Percentiles rank a stretch among this genome's conserved stretches.
Evolutionary conservation across 2,329 filamentous ascomycete genomes (phyloP).

Genomic region (Penicillium olsonii): DNA sequence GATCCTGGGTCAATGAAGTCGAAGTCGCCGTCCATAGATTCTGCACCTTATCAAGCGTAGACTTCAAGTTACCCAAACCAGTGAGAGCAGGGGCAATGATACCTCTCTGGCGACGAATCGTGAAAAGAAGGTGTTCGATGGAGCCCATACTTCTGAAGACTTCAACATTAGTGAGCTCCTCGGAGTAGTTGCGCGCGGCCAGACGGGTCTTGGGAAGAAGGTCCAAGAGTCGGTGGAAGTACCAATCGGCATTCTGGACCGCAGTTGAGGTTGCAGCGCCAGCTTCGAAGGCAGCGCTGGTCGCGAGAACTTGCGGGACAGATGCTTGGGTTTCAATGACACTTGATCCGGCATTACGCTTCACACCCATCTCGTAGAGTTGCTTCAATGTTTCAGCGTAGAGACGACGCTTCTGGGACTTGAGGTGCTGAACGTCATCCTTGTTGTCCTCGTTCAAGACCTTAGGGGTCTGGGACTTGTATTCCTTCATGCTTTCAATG

Average conservation of each 20-base stretch:
- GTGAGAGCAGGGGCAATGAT: conserved; percentile 34
- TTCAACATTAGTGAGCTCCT: conserved; percentile 81
- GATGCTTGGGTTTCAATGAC: conserved; percentile 73
- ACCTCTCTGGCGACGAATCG: conserved; percentile 43
- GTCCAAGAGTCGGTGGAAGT: conserved; percentile 78
- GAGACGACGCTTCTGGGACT: conserved; percentile 83
- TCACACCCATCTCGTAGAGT: conserved; percentile 85
- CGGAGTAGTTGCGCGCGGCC: conserved; percentile 71
- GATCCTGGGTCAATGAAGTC: conserved; percentile 25
- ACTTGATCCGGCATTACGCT: conserved; percentile 75
- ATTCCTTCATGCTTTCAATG: conserved; percentile 66
- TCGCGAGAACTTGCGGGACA: conserved; percentile 68
- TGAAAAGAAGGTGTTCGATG: conserved; percentile 78
- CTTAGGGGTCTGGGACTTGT: conserved; percentile 80
- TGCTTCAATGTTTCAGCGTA: conserved; percentile 85
- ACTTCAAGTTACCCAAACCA: conserved; percentile 33
- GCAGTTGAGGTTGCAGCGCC: conserved; percentile 19
- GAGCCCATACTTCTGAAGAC: conserved; percentile 77
- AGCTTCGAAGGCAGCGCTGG: conserved; percentile 45
- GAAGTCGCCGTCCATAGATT: conserved; percentile 35
- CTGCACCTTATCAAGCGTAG: conserved; percentile 32
- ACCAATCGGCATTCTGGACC: conserved; percentile 61
- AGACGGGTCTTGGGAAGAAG: conserved; percentile 68
- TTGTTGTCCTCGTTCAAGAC: conserved; percentile 87
- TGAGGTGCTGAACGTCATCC: conserved; percentile 79